Percentiles rank a stretch among this genome's conserved stretches.
Evolutionary conservation across 257 asterid species (phyloP).

Genomic region (Lavandula angustifolia): DNA sequence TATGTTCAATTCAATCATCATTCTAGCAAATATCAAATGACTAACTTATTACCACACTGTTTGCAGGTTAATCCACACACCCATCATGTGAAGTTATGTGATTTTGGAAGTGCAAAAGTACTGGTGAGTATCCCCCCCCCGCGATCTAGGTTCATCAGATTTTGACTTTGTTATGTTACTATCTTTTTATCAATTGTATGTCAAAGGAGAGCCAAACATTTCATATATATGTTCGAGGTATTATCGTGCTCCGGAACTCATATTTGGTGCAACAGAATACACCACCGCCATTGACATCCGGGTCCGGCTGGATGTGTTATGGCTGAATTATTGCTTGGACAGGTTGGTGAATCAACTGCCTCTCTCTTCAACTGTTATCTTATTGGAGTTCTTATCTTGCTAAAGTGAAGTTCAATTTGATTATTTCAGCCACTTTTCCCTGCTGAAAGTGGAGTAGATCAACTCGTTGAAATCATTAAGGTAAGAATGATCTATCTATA

Average conservation of each 20-base stretch:
- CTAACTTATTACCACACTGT: conserved; percentile 7
- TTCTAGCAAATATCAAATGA: conserved; percentile 1
- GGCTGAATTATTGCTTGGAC: conserved; percentile 61
- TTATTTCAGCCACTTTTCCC: conserved; percentile 58
- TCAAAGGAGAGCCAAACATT: conserved; percentile 65
- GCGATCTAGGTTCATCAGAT: background rate
- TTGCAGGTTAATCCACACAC: conserved; percentile 83
- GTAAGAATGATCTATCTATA: conserved; percentile 34
- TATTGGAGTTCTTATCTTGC: conserved; percentile 11
- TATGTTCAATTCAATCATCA: background rate
- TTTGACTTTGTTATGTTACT: conserved; percentile 1
- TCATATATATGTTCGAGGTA: conserved; percentile 65
- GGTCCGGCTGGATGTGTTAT: conserved; percentile 65
- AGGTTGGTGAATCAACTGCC: conserved; percentile 40
- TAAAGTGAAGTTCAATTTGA: conserved; percentile 18
- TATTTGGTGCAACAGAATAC: conserved; percentile 64
- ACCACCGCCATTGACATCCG: conserved; percentile 63
- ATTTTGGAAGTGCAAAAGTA: conserved; percentile 94
- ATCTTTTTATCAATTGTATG: conserved; percentile 35
- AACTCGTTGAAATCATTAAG: conserved; percentile 65
- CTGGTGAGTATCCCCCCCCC: conserved; percentile 43
- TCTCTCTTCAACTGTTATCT: background rate
- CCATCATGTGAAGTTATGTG: conserved; percentile 91
- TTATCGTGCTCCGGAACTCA: conserved; percentile 63
- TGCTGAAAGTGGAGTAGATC: conserved; percentile 66